phyloP scores from a whole-genome alignment of 176 grass and related monocot species.

The Lolium rigidum region DNA sequence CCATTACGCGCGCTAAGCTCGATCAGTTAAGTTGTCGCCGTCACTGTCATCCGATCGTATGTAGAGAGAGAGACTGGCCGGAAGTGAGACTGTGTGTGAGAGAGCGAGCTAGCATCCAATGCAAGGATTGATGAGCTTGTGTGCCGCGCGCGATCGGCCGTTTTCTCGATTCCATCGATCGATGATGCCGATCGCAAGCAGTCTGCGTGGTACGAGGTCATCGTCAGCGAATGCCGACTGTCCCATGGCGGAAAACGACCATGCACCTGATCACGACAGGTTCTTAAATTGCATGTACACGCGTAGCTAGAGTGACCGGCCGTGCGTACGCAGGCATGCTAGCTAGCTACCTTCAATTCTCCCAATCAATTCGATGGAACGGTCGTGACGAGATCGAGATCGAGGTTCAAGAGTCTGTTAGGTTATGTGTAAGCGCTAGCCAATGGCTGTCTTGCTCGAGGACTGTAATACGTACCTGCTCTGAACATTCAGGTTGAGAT shows the following conservation, averaged over 20 bases:
- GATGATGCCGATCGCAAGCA: neutral
- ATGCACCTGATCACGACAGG: slow-evolving; percentile 21
- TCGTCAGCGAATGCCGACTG: slow-evolving; percentile 30
- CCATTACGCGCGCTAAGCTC: slow-evolving; percentile 12
- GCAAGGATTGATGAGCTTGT: slow-evolving; percentile 28
- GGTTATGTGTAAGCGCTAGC: neutral
- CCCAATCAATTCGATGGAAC: neutral
- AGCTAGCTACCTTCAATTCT: neutral
- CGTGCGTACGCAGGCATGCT: neutral
- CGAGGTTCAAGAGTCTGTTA: neutral
- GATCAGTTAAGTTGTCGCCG: slow-evolving; percentile 36
- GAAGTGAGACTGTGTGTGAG: neutral
- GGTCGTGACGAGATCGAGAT: neutral
- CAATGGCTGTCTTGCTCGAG: neutral
- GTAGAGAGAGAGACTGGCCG: neutral
- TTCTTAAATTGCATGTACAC: neutral
- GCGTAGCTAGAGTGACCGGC: neutral
- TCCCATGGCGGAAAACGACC: slow-evolving; percentile 20
- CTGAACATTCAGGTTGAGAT: neutral
- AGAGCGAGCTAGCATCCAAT: slow-evolving; percentile 26
- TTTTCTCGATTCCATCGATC: slow-evolving; percentile 53
- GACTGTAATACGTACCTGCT: too few species aligned
- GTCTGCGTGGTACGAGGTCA: slow-evolving; percentile 33
- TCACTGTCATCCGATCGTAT: slow-evolving; percentile 8
- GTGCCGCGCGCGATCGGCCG: neutral